phyloP scores from a whole-genome alignment of 176 grass and related monocot species.

The Rhynchospora breviuscula region DNA sequence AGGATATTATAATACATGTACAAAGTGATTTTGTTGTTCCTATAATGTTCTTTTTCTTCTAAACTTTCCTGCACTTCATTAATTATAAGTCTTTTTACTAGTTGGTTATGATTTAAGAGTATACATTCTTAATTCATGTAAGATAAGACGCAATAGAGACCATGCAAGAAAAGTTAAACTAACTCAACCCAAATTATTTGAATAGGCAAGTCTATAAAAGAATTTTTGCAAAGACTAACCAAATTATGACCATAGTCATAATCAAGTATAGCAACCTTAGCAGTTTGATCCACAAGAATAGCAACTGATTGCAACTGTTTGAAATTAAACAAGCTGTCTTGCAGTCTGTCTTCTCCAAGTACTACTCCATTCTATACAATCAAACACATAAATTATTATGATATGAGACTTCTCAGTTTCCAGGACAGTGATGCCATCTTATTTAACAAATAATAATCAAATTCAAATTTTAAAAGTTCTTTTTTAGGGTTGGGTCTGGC shows the following conservation, averaged over 20 bases:
- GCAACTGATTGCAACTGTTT: conserved; percentile 92
- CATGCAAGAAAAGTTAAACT: background rate
- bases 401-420: conserved; percentile 19
- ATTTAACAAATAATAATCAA: conserved; percentile 14
- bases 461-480: background rate
- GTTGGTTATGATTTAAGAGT: background rate
- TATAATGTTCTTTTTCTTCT: background rate
- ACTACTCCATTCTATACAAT: conserved; percentile 91
- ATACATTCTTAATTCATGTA: background rate
- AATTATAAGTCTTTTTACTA: background rate
- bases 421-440: background rate
- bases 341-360: conserved; percentile 94
- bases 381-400: conserved; percentile 8
- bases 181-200: conserved; percentile 5
- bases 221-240: conserved; percentile 32
- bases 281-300: conserved; percentile 82
- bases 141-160: background rate
- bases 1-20: background rate
- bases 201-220: background rate
- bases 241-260: conserved; percentile 94
- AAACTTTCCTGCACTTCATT: background rate
- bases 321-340: conserved; percentile 98
- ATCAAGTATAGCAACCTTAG: conserved; percentile 76
- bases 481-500: background rate
- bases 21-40: background rate